Base-by-base conservation (phyloP, 129 eudicot species). In the Lactuca sativa region DNA sequence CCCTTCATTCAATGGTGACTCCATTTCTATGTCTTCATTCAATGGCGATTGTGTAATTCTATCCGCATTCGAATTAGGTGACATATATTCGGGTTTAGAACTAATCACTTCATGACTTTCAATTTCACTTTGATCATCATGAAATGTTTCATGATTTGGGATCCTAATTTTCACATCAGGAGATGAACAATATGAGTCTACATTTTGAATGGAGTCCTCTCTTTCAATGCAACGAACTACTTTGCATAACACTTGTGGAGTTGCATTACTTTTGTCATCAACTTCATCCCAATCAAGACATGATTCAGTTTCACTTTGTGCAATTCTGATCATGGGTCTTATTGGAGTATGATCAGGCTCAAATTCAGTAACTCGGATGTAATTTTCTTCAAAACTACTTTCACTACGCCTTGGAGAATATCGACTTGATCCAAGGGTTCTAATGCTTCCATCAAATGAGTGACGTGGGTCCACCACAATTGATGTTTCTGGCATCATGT, bases 171-270 rank as follows among this genome's bases (percentile, higher is more conserved):
- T 72, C 43, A 71, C 56, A 67, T 80, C 80, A 31, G 81, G 78
- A 55, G 79, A 80, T n/a, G 37, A 56, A 67, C 44, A 59, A 72
- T 62, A 72, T 3, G 85, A 64, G 67, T 78, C 78, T n/a, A 49
- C 15, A 62, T 59, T 63, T 38, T 64, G 75, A 17, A 55, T 64
- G 8, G 54, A 59, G 53, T 72, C 80, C 7, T 80, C 80, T 43
- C 77, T 63, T 80, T 90, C 97, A 5, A 93, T 80, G 82, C 98
- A 93, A 53, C 82, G 81, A 73, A 89, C 98, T 40, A 83, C 98
- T 80, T 79, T 86, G 78, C 96, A 90, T 69, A 81, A 58, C 56
- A 85, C 92, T 21, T 85, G 84, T 5, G 85, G 80, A 33, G 77
- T 66, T 55, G 56, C 80, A 44, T 73, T 70, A 66, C 88, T 87